Percentiles rank a stretch among this genome's conserved stretches.
Evolutionary conservation across 2,329 filamentous ascomycete species (phyloP).

Genomic region (Aspergillus brunneoviolaceus): DNA sequence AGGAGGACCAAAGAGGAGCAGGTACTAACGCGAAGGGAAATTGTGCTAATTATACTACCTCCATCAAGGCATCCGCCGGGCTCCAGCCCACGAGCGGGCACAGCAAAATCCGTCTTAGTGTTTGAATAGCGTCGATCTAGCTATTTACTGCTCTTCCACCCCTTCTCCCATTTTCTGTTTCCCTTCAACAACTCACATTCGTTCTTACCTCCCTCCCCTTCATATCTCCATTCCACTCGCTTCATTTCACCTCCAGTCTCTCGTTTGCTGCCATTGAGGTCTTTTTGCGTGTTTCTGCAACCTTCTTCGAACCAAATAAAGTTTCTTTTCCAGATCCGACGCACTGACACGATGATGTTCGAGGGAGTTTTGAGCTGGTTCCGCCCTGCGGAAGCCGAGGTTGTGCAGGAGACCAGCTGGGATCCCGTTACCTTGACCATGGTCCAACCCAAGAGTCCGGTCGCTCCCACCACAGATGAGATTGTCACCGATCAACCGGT

Average conservation of each 20-base stretch:
- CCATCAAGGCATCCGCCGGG: neutral
- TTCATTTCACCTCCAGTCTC: neutral
- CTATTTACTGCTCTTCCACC: neutral
- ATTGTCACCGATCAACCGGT: slow-evolving; percentile 8
- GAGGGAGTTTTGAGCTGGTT: slow-evolving; percentile 5
- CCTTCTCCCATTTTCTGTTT: neutral
- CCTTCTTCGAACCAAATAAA: too few relatives aligned
- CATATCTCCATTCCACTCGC: neutral
- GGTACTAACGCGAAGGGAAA: too few relatives aligned
- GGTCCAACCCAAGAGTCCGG: slow-evolving; percentile 6
- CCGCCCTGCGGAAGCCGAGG: neutral
- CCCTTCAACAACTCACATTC: neutral
- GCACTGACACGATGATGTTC: neutral
- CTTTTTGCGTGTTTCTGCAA: neutral
- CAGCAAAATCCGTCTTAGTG: neutral
- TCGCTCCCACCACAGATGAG: neutral
- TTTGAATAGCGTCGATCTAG: slow-evolving; percentile 4
- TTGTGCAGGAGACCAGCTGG: slow-evolving; percentile 3
- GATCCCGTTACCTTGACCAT: slow-evolving; percentile 8
- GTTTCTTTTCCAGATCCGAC: neutral
- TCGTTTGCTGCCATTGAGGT: neutral
- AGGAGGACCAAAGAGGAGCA: neutral
- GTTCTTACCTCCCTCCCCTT: too few relatives aligned
- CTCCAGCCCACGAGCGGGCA: neutral
- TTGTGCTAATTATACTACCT: too few relatives aligned